These are phyloP conservation scores for Capsicum baccatum DNA, from an alignment of 257 asterid species.

Conservation along the genomic window DNA sequence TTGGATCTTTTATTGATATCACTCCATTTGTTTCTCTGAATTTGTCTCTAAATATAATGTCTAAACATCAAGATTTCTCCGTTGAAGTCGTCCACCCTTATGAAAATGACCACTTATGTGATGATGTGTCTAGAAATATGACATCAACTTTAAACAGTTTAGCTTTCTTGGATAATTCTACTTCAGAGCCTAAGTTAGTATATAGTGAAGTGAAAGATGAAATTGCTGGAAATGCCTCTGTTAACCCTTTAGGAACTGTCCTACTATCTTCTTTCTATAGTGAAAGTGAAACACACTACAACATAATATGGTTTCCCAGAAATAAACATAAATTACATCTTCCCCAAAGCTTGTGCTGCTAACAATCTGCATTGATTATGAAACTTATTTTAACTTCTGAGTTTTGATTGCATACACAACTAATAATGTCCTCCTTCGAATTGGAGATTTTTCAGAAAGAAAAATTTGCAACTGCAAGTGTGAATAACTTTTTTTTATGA, in stretches of 20 bases:
- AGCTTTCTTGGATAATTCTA: conserved; percentile 34
- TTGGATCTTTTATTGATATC: conserved; percentile 62
- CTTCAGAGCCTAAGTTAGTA: conserved; percentile 30
- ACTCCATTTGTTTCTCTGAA: conserved; percentile 56
- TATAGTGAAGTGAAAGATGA: conserved; percentile 35
- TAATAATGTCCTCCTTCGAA: too few relatives aligned
- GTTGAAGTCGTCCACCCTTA: conserved; percentile 38
- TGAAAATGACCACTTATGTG: conserved; percentile 2
- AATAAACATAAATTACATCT: too few relatives aligned
- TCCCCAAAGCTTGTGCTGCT: too few relatives aligned
- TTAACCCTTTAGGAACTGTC: conserved; percentile 29
- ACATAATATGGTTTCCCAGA: too few relatives aligned
- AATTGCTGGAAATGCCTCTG: not conserved
- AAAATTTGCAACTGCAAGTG: too few relatives aligned
- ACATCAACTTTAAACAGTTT: conserved; percentile 35
- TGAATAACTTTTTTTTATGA: too few relatives aligned
- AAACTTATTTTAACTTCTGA: too few relatives aligned
- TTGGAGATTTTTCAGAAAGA: too few relatives aligned
- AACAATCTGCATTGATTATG: too few relatives aligned
- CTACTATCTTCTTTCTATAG: too few relatives aligned
- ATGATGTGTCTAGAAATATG: conserved; percentile 35
- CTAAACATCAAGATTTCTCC: conserved; percentile 47
- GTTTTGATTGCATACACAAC: too few relatives aligned
- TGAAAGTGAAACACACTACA: too few relatives aligned
- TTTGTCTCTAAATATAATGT: conserved; percentile 41